A percentile compares a stretch with the other conserved stretches of the same genome.
Evolutionary conservation across 169 alveolate species (phyloP).

Genomic region (Plasmodium knowlesi): DNA sequence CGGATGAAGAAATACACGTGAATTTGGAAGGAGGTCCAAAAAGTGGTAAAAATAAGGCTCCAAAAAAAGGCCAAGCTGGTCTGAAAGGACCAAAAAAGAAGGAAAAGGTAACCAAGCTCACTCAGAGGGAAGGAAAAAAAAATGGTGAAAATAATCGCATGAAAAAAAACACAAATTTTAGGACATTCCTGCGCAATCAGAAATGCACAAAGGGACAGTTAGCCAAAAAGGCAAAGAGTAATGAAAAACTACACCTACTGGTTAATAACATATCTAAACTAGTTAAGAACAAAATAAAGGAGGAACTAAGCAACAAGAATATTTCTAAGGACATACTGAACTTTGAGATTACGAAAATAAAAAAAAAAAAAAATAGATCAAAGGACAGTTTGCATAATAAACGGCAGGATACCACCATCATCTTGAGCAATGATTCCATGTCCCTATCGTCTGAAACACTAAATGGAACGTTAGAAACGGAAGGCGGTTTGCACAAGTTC

Average conservation of each 20-base stretch:
- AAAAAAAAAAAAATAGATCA: conserved; percentile 10
- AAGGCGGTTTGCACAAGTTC: neutral
- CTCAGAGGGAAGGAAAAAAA: neutral
- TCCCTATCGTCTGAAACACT: conserved; percentile 30
- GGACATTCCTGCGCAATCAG: neutral
- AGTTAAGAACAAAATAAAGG: conserved; percentile 55
- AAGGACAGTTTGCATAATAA: conserved; percentile 25
- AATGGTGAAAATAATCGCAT: neutral
- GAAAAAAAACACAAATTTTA: neutral
- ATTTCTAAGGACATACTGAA: conserved; percentile 60
- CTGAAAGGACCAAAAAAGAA: neutral
- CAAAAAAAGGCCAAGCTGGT: neutral
- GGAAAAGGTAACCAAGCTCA: neutral
- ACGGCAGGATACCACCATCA: conserved; percentile 48
- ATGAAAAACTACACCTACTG: conserved; percentile 12
- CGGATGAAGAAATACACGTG: conserved; percentile 6
- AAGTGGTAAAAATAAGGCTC: neutral
- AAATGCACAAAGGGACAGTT: neutral
- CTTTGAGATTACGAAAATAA: conserved; percentile 67
- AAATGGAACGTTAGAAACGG: conserved; percentile 14
- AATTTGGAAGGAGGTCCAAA: neutral
- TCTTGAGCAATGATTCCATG: conserved; percentile 26
- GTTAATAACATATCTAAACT: conserved; percentile 58
- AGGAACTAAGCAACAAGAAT: conserved; percentile 46
- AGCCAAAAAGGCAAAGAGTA: neutral